phyloP scores from a whole-genome alignment of 495 filamentous ascomycete genomes.

The Apodospora peruviana region DNA sequence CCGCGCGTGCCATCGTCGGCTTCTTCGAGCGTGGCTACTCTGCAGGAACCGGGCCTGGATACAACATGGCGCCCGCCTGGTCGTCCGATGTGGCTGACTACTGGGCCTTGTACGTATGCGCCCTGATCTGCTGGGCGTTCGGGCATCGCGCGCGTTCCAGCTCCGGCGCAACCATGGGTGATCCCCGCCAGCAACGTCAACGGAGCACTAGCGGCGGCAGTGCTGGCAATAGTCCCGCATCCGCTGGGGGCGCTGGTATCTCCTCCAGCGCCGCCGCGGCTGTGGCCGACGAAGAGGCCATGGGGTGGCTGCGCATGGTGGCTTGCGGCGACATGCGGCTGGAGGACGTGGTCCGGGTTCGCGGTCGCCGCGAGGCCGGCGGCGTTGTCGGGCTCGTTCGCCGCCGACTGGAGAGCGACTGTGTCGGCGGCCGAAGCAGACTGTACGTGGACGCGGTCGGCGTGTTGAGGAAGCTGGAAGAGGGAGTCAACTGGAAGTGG shows the following conservation, averaged over 20 bases:
- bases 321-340: slow-evolving; percentile 43
- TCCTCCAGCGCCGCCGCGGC: slow-evolving; percentile 17
- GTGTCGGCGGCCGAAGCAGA: slow-evolving; percentile 29
- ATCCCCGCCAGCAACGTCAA: slow-evolving; percentile 36
- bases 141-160: slow-evolving; percentile 22
- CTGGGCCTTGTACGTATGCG: slow-evolving; percentile 44
- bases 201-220: slow-evolving; percentile 51
- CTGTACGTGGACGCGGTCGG: slow-evolving; percentile 40
- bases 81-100: slow-evolving; percentile 38
- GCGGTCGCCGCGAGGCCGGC: slow-evolving; percentile 26
- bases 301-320: slow-evolving; percentile 60
- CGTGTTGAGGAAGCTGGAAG: slow-evolving; percentile 40
- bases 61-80: slow-evolving; percentile 8
- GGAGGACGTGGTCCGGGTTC: slow-evolving; percentile 23
- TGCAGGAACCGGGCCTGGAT: not conserved
- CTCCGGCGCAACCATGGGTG: slow-evolving; percentile 52
- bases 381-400: slow-evolving; percentile 35
- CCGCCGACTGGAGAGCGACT: slow-evolving; percentile 34
- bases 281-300: slow-evolving; percentile 34
- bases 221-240: slow-evolving; percentile 63
- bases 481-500: slow-evolving; percentile 28
- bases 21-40: slow-evolving; percentile 14
- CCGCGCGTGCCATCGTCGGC: slow-evolving; percentile 24
- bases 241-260: slow-evolving; percentile 14
- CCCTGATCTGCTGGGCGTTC: slow-evolving; percentile 44